Base-by-base conservation (phyloP, 257 asterid species). In the Echium plantagineum region DNA sequence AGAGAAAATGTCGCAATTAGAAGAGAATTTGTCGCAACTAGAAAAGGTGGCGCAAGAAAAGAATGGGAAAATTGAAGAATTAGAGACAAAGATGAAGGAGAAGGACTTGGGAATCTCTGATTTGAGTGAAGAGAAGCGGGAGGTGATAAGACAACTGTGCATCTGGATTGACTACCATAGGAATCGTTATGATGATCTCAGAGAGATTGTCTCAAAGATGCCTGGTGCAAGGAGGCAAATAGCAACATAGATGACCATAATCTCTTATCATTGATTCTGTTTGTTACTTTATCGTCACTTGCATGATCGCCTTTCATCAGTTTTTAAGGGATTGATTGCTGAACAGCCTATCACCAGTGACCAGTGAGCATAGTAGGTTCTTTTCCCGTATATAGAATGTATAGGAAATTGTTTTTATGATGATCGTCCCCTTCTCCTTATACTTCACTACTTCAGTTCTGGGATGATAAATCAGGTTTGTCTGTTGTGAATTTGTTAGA, bases 131-230 rank as follows among this genome's bases (percentile, higher is more conserved):
- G 95, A 86, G 80, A 93, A 93, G 71, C 73, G 75, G 59, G 96
- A 89, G 72, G 99, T 85, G n/a, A 93, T 89, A 71, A 80, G 83
- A 61, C 94, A 93, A 66, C 49, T 93, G 69, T 84, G 94, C 71
- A 71, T 81, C 2, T 70, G 77, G 85, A 86, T 86, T 8, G 99
- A 93, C 54, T 83, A 93, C 66, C 90, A 93, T 57, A 87, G 85
- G 1, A 75, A 66, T 58, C 83, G 93, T 6, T 81, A 79, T 49
- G 85, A 84, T 19, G 84, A 76, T 70, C 91, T 86, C 49, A 81
- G 64, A 69, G 89, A 80, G 49, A 73, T 69, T 79, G 58, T 86
- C 46, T 59, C 59, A 26, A 86, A 83, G 75, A 64, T 75, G 49
- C 70, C 74, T 15, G 78, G 75, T 17, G 77, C 78, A 60, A 73